Base-by-base conservation (phyloP, 2,329 filamentous ascomycete genomes). In the Sclerotinia sclerotiorum region DNA sequence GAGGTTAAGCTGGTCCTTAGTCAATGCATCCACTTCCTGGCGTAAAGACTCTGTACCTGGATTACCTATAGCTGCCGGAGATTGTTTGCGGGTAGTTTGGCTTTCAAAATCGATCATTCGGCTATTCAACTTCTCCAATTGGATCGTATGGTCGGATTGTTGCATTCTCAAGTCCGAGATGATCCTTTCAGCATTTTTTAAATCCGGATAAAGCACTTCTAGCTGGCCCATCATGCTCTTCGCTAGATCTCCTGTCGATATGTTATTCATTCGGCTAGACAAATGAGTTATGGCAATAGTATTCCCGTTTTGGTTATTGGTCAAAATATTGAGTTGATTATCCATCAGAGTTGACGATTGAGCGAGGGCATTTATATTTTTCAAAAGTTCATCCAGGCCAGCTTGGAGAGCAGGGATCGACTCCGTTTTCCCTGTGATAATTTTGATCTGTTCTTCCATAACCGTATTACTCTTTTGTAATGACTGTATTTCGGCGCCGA, bases 201-300 rank as follows among this genome's bases (percentile, higher is more conserved):
- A 17, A 58, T 60, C 44, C 6, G 67, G 67, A 48, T 66, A 69
- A 10, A 54, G 24, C 11, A 46, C 44, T 54, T 69, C 67, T 13
- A 66, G 35, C 19, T 69, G 67, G 3, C 48, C 24, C 21, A 69
- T 10, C 54, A 69, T 69, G 17, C 66, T 54, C 27, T 52, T 42
- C 11, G 62, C 62, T 52, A 69, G 42, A 35, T 69, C 67, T 5
- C n/a, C 17, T 35, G 62, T 58, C 0, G 44, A 58, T 32, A 69
- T 46, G 15, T 66, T 66, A 2, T 24, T 39, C 24, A 69, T 19
- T 48, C 67, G 67, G 32, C 32, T 58, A 17, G 55, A 24, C 19
- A 65, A 27, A 21, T 66, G 67, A 17, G 44, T 56, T 11, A 66
- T 48, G 8, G 56, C 65, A 13, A 67, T 21, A 21, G 56, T 62